Evolutionary conservation across 768 basidiomycete genomes (phyloP).

Genomic region (Lactifluus pinguis): DNA sequence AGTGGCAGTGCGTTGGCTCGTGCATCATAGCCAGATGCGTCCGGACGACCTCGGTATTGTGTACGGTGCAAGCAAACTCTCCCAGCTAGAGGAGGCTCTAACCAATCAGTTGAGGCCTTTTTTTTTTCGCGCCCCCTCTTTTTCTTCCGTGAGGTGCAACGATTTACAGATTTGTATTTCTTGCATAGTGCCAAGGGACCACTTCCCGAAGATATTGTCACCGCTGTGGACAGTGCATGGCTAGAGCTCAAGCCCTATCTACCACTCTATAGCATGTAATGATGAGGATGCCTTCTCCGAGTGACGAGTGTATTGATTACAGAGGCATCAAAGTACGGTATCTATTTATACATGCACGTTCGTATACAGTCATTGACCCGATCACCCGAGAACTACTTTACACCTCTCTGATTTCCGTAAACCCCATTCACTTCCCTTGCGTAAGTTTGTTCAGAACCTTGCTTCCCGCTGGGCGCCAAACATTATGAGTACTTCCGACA

Average conservation of each 20-base stretch:
- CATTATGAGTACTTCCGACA: not conserved
- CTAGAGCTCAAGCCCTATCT: slow-evolving; percentile 21
- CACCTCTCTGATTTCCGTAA: not conserved
- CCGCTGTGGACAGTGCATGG: slow-evolving; percentile 32
- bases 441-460: slow-evolving; percentile 6
- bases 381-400: not conserved
- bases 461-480: not conserved
- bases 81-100: slow-evolving; percentile 28
- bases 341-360: not conserved
- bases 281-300: not conserved
- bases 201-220: slow-evolving; percentile 31
- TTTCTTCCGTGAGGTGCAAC: not conserved
- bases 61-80: slow-evolving; percentile 31
- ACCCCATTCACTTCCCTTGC: not conserved
- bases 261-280: not conserved
- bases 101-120: slow-evolving; percentile 9
- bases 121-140: not conserved
- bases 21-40: slow-evolving; percentile 33
- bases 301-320: not conserved
- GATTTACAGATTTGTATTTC: not conserved
- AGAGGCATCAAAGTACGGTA: not conserved
- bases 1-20: slow-evolving; percentile 34
- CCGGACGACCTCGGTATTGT: slow-evolving; percentile 28
- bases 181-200: slow-evolving; percentile 24
- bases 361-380: not conserved